Evolutionary conservation across 768 basidiomycete species (phyloP).

Genomic region (Xerocomellus intermedius): DNA sequence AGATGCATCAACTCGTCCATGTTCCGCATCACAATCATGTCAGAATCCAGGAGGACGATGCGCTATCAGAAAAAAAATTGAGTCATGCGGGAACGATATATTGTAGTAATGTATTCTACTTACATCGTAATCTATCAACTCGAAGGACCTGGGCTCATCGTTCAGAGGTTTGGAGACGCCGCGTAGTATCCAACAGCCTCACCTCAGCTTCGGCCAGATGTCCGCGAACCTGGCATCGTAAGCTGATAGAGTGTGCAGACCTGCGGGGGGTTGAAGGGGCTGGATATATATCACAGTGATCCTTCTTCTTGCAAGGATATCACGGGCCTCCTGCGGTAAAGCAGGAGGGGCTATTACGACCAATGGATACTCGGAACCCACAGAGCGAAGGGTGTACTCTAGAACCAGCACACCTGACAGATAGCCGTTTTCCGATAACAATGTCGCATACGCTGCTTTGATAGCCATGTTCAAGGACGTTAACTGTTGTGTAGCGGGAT

Average conservation of each 20-base stretch:
- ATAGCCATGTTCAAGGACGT: slow-evolving; percentile 28
- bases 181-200: slow-evolving; percentile 10
- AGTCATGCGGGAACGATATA: neutral
- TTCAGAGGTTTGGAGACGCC: slow-evolving; percentile 21
- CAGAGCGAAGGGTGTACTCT: slow-evolving; percentile 48
- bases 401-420: slow-evolving; percentile 57
- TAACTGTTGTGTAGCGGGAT: neutral
- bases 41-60: slow-evolving; percentile 81
- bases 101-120: slow-evolving; percentile 7
- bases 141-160: slow-evolving; percentile 47
- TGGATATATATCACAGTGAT: slow-evolving; percentile 62
- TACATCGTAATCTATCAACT: slow-evolving; percentile 66
- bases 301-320: slow-evolving; percentile 49
- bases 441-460: slow-evolving; percentile 67
- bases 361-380: slow-evolving; percentile 70
- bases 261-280: slow-evolving; percentile 54
- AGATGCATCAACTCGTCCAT: slow-evolving; percentile 75
- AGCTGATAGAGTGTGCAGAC: slow-evolving; percentile 29
- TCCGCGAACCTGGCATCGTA: slow-evolving; percentile 54
- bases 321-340: slow-evolving; percentile 50
- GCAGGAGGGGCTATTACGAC: slow-evolving; percentile 71
- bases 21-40: slow-evolving; percentile 80
- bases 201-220: slow-evolving; percentile 65
- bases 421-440: slow-evolving; percentile 67
- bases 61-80: slow-evolving; percentile 43